A percentile compares a stretch with the other conserved stretches of the same genome.
Conservation (phyloP, 345 rosid genomes). For the Ricinus communis region DNA sequence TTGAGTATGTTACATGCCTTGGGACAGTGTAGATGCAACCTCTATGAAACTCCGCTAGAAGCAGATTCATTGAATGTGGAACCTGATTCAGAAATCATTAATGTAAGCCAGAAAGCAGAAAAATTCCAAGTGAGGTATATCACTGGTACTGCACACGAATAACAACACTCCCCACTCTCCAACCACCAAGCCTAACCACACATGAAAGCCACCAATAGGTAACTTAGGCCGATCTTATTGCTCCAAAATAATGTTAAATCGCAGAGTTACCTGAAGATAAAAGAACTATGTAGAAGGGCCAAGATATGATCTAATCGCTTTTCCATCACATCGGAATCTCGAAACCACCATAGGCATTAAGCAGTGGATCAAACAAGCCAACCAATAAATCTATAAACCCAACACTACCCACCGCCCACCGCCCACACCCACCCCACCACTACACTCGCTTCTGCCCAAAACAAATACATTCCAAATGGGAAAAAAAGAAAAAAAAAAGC, state of each 20-base stretch:
- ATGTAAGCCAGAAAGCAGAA: neutral
- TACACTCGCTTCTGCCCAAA: neutral
- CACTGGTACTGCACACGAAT: neutral
- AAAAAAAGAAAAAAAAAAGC: neutral
- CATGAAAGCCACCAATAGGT: neutral
- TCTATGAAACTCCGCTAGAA: conserved; percentile 84
- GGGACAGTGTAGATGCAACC: conserved; percentile 92
- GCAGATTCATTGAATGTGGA: conserved; percentile 74
- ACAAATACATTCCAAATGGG: neutral
- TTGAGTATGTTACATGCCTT: conserved; percentile 61
- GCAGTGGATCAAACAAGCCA: neutral
- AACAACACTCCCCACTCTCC: conserved; percentile 1
- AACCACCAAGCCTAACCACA: conserved; percentile 4
- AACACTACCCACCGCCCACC: neutral
- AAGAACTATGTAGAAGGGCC: neutral
- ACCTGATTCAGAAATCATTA: conserved; percentile 44
- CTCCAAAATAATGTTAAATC: neutral
- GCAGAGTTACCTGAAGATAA: neutral
- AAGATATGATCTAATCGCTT: neutral
- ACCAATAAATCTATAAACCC: neutral
- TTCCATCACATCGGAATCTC: neutral
- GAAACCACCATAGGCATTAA: neutral
- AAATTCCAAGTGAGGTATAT: neutral
- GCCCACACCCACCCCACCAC: no score
- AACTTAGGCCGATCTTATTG: neutral